phyloP scores from a whole-genome alignment of 2,329 filamentous ascomycete genomes.

The Malbranchea zuffiana region DNA sequence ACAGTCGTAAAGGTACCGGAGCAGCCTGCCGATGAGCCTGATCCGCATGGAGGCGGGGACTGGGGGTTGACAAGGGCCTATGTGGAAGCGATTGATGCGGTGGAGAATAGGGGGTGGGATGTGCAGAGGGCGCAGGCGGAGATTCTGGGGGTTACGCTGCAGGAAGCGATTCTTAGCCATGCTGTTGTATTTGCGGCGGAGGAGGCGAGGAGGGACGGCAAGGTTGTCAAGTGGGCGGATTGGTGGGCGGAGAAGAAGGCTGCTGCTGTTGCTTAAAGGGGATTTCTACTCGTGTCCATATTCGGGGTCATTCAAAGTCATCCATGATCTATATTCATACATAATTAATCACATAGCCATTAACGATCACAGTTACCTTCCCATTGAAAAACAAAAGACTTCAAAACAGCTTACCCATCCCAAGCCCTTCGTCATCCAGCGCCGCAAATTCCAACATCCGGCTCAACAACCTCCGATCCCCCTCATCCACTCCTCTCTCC shows the following conservation, averaged over 20 bases:
- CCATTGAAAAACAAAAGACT: too few relatives aligned
- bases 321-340: too few relatives aligned
- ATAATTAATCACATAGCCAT: too few relatives aligned
- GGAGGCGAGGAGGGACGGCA: slow-evolving; percentile 60
- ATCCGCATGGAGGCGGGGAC: slow-evolving; percentile 64
- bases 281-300: too few relatives aligned
- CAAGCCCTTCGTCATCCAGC: too few relatives aligned
- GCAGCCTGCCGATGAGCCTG: slow-evolving; percentile 45
- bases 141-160: slow-evolving; percentile 69
- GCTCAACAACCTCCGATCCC: too few relatives aligned
- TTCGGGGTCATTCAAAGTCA: too few relatives aligned
- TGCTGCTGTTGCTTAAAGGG: slow-evolving; percentile 8
- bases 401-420: too few relatives aligned
- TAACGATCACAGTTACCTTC: too few relatives aligned
- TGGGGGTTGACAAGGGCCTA: slow-evolving; percentile 72
- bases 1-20: slow-evolving; percentile 50
- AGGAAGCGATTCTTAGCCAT: slow-evolving; percentile 82
- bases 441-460: too few relatives aligned
- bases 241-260: slow-evolving; percentile 60
- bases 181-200: slow-evolving; percentile 91
- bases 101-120: slow-evolving; percentile 58
- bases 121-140: slow-evolving; percentile 61
- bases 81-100: slow-evolving; percentile 66
- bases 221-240: slow-evolving; percentile 60
- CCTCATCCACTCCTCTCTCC: too few relatives aligned